Base-by-base conservation (phyloP, 2,329 filamentous ascomycete species). In the Penicillium expansum region DNA sequence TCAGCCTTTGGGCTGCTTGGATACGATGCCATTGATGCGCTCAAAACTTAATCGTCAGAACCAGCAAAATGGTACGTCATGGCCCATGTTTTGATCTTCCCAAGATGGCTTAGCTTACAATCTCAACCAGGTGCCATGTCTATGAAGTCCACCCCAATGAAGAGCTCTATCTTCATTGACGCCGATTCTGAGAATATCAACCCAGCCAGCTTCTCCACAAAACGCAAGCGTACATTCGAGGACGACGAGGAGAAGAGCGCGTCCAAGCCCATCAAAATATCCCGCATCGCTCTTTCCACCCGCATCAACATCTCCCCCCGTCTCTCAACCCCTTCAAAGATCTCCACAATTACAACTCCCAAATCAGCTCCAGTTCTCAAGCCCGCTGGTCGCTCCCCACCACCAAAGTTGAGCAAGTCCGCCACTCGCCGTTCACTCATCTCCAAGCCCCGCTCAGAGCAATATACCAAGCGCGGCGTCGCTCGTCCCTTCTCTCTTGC, bases 331-430 rank as follows among this genome's bases (percentile, higher is more conserved):
- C 68, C 68, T 5, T 53, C 60, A 30, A 71, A 68, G 50, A 43
- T 60, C 14, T 60, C 67, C 20, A 72, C 47, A 14, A 41, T 50
- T 8, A 22, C 72, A 53, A 76, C 77, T 7, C 72, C 74, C 56
- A 69, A 72, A 62, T 80, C 84, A 0, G 78, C 83, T 14, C 82
- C 86, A 13, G 76, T 84, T 18, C 80, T 85, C 45, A 85, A 88
- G n/a, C 88, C 89, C 39, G 90, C 89, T 64, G 90, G 91, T 47
- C 89, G 91, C 60, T 94, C 91, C 3, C 91, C 91, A 2, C 89
- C 87, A 67, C 75, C 80, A 66, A 92, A 91, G 76, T 79, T 86
- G 29, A 84, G 86, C 50, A 84, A 91, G 61, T 80, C 91, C 41
- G 85, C 84, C 49, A 86, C 82, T 69, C 86, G 88, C 57, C 87